phyloP scores from a whole-genome alignment of 2,329 filamentous ascomycete species.

The Aspergillus cejpii region DNA sequence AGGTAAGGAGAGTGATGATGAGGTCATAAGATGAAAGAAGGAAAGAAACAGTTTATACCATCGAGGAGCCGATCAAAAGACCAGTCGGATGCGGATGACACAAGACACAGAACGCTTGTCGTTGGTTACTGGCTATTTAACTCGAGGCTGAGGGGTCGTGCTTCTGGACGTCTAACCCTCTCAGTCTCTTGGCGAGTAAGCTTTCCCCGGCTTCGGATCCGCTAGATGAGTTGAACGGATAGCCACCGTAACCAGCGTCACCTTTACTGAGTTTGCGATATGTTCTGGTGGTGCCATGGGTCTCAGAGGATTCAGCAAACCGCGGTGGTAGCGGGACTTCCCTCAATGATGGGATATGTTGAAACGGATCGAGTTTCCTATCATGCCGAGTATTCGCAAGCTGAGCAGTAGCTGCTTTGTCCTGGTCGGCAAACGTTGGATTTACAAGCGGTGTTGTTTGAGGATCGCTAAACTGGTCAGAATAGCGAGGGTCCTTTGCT shows the following conservation, averaged over 20 bases:
- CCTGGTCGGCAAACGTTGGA: neutral
- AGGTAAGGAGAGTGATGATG: neutral
- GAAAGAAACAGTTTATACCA: neutral
- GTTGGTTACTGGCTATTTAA: neutral
- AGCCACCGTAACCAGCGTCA: constrained; percentile 57
- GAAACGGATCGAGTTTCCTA: constrained; percentile 15
- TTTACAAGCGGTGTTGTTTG: neutral
- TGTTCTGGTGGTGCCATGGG: constrained; percentile 30
- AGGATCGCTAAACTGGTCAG: constrained; percentile 6
- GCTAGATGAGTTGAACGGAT: constrained; percentile 43
- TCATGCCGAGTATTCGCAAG: neutral
- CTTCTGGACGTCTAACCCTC: constrained; percentile 52
- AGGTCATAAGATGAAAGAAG: neutral
- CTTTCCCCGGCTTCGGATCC: constrained; percentile 52
- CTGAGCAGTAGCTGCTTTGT: neutral
- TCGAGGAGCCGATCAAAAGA: neutral
- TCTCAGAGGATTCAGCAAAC: constrained; percentile 19
- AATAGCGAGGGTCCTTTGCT: constrained; percentile 5
- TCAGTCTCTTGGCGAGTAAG: constrained; percentile 62
- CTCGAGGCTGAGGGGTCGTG: constrained; percentile 6
- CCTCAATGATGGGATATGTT: constrained; percentile 15
- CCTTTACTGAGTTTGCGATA: constrained; percentile 66
- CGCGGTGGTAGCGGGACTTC: constrained; percentile 19
- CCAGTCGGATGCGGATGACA: too few species aligned
- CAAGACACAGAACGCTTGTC: neutral